These are phyloP conservation scores for Porpolomopsis calyptriformis DNA, from an alignment of 768 basidiomycete genomes.

Conservation along the genomic window DNA sequence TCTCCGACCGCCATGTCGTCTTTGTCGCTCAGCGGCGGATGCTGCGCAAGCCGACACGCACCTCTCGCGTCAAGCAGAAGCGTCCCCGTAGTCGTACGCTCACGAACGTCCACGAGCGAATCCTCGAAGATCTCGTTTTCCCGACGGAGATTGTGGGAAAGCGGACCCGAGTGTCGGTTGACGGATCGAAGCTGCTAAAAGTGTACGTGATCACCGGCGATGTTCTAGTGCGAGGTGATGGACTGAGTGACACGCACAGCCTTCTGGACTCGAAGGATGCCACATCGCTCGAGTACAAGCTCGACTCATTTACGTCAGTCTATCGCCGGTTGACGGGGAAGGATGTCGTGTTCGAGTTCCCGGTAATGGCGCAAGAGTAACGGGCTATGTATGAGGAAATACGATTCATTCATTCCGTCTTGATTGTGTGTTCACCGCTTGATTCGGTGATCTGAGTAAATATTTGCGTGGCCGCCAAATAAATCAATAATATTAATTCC, in stretches of 20 bases:
- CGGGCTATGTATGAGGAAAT: constrained; percentile 7
- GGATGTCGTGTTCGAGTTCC: constrained; percentile 93
- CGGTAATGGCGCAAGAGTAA: constrained; percentile 63
- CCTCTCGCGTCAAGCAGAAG: constrained; percentile 89
- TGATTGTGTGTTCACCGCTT: background rate
- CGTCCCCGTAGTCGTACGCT: constrained; percentile 94
- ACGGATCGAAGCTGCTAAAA: constrained; percentile 93
- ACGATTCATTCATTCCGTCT: constrained; percentile 13
- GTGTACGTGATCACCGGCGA: constrained; percentile 77
- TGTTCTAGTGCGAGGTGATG: too few relatives aligned
- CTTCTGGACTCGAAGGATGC: constrained; percentile 97
- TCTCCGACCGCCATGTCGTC: constrained; percentile 97
- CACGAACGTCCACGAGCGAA: constrained; percentile 95
- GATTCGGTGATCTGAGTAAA: constrained; percentile 10
- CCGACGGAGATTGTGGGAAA: constrained; percentile 99
- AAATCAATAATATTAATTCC: constrained; percentile 20
- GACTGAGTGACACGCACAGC: too few relatives aligned
- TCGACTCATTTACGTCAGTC: constrained; percentile 97
- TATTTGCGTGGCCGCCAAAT: constrained; percentile 8
- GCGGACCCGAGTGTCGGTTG: constrained; percentile 86
- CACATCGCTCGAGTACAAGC: constrained; percentile 98
- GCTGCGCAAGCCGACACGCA: constrained; percentile 94
- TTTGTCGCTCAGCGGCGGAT: constrained; percentile 98
- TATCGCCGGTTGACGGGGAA: constrained; percentile 94
- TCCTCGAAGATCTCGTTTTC: constrained; percentile 97